These are phyloP conservation scores for Candida sphagnicola DNA, from an alignment of 805 yeast genomes.

Conservation along the genomic window DNA sequence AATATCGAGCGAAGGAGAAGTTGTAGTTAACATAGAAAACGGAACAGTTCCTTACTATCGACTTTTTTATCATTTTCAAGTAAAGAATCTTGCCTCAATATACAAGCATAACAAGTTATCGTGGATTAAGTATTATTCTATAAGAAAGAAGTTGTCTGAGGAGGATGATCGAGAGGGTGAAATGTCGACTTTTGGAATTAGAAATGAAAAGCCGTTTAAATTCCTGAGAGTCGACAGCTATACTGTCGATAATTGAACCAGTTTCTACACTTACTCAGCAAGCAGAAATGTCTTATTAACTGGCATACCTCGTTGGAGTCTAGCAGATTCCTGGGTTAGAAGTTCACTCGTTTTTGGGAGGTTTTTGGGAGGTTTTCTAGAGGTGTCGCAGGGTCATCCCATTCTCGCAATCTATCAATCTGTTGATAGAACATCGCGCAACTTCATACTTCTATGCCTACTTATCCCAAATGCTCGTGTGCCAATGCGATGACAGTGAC, in stretches of 20 bases:
- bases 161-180: constrained; percentile 50
- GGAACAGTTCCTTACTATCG: constrained; percentile 60
- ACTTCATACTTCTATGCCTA: too few species aligned
- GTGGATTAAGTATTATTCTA: constrained; percentile 65
- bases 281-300: too few species aligned
- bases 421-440: too few species aligned
- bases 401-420: too few species aligned
- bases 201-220: constrained; percentile 74
- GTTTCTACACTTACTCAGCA: too few species aligned
- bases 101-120: constrained; percentile 64
- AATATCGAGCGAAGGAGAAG: constrained; percentile 48
- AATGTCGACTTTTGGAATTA: constrained; percentile 46
- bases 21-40: constrained; percentile 44
- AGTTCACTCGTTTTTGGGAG: too few species aligned
- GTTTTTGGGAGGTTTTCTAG: too few species aligned
- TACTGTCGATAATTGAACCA: constrained; percentile 6
- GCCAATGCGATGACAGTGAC: too few species aligned
- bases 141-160: constrained; percentile 36
- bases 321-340: too few species aligned
- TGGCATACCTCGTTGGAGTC: too few species aligned
- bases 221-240: constrained; percentile 62
- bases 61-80: constrained; percentile 60
- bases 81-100: constrained; percentile 54
- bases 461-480: too few species aligned
- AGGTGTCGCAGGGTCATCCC: too few species aligned